Conservation (phyloP, 176 grass and related monocot genomes). For the Avena atlantica region DNA sequence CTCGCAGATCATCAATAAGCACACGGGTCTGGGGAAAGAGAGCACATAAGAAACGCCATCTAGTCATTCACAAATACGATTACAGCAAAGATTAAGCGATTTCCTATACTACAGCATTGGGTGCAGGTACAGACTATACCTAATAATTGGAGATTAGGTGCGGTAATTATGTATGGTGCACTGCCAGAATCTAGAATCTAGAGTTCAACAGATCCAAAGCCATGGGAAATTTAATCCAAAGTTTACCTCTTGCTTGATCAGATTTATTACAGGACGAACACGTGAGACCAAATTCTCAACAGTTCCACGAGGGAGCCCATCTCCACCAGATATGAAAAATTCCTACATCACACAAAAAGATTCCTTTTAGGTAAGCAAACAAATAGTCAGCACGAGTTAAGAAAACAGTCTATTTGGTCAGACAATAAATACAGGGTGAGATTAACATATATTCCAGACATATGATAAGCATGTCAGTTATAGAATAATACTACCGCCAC, state of each 20-base stretch:
- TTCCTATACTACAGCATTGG: not conserved
- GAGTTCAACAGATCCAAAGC: not conserved
- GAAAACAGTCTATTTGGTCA: constrained; percentile 36
- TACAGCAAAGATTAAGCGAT: too few relatives aligned
- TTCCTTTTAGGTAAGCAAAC: not conserved
- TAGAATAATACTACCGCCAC: not conserved
- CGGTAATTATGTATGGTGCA: not conserved
- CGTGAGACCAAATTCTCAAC: constrained; percentile 89
- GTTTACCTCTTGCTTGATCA: constrained; percentile 89
- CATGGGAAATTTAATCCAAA: constrained; percentile 27
- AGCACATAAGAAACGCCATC: constrained; percentile 27
- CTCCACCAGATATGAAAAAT: constrained; percentile 98
- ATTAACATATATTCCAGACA: constrained; percentile 13
- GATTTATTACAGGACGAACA: constrained; percentile 81
- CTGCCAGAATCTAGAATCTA: not conserved
- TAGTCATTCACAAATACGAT: not conserved
- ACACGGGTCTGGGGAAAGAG: constrained; percentile 67
- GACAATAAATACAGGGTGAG: constrained; percentile 13
- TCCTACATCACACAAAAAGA: constrained; percentile 63
- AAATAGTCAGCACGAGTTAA: constrained; percentile 12
- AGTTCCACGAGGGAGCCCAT: constrained; percentile 98
- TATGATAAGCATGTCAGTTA: constrained; percentile 4
- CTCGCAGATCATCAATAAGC: constrained; percentile 88
- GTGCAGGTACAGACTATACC: not conserved
- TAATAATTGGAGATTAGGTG: constrained; percentile 10